Conservation (phyloP, 768 basidiomycete species). For the Tubosaeta sp. region DNA sequence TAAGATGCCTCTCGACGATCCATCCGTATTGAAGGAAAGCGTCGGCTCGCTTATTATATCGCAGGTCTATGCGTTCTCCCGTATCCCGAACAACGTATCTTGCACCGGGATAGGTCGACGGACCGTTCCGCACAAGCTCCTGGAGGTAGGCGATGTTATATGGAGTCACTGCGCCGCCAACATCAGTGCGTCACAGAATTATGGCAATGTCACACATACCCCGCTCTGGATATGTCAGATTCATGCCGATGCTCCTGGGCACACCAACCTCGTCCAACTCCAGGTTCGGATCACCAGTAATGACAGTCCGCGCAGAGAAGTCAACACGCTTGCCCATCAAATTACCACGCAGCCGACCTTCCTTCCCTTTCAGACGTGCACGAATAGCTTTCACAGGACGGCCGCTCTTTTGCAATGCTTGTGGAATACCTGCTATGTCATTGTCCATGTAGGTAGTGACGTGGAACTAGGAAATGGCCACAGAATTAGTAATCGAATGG, state of each 20-base stretch:
- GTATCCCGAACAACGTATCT: conserved; percentile 96
- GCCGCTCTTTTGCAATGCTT: conserved; percentile 95
- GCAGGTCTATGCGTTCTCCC: conserved; percentile 92
- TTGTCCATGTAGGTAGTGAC: conserved; percentile 99
- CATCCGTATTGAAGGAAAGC: conserved; percentile 96
- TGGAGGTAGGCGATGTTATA: conserved; percentile 95
- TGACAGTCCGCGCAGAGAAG: conserved; percentile 98
- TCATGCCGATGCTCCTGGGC: conserved; percentile 93
- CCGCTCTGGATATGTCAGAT: conserved; percentile 94
- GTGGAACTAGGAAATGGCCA: conserved; percentile 67
- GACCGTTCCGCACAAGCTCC: conserved; percentile 92
- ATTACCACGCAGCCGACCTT: conserved; percentile 95
- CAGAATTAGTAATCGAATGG: not conserved
- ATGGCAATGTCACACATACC: conserved; percentile 43
- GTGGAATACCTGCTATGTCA: conserved; percentile 96
- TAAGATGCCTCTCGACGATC: conserved; percentile 96
- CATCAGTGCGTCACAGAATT: conserved; percentile 2
- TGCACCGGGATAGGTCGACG: conserved; percentile 92
- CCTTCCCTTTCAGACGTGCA: conserved; percentile 96
- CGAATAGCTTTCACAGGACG: conserved; percentile 98
- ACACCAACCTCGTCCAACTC: conserved; percentile 97
- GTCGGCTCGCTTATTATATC: conserved; percentile 94
- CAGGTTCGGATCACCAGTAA: conserved; percentile 97
- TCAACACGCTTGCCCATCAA: conserved; percentile 99
- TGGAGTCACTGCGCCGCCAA: conserved; percentile 68